Conservation (phyloP, 805 yeast species). For the Tetrapisispora taiwanensis region DNA sequence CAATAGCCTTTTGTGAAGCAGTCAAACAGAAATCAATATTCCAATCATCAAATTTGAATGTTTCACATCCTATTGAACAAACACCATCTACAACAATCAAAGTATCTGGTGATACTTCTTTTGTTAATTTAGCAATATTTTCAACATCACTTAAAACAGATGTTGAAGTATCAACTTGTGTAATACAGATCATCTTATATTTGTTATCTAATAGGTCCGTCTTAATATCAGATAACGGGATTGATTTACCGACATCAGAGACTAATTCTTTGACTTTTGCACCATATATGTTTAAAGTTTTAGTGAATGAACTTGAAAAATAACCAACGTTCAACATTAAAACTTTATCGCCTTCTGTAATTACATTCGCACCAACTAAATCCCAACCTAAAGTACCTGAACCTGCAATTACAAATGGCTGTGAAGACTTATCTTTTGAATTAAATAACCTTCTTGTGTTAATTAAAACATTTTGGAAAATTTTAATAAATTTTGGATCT, state of each 20-base stretch:
- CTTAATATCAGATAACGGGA: constrained; percentile 47
- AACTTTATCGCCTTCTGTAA: constrained; percentile 58
- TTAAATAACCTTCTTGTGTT: constrained; percentile 67
- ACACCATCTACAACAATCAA: constrained; percentile 87
- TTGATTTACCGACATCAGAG: constrained; percentile 66
- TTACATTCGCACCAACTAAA: constrained; percentile 66
- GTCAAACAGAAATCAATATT: constrained; percentile 79
- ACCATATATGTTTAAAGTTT: constrained; percentile 61
- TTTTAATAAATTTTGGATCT: constrained; percentile 66
- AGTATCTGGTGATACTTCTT: constrained; percentile 63
- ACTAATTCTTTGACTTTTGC: constrained; percentile 63
- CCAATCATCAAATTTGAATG: constrained; percentile 79
- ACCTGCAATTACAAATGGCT: constrained; percentile 75
- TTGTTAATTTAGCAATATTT: constrained; percentile 50
- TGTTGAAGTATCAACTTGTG: constrained; percentile 95
- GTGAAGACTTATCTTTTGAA: constrained; percentile 39
- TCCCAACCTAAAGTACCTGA: constrained; percentile 97
- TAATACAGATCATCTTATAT: constrained; percentile 68
- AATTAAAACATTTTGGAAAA: constrained; percentile 59
- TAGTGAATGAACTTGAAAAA: constrained; percentile 76
- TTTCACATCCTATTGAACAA: constrained; percentile 87
- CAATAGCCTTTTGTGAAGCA: constrained; percentile 93
- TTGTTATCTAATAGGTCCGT: constrained; percentile 39
- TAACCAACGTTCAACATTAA: constrained; percentile 84
- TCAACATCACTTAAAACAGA: constrained; percentile 77